Evolutionary conservation across 2,329 filamentous ascomycete species (phyloP).

Genomic region (Lasiodiplodia gonubiensis): DNA sequence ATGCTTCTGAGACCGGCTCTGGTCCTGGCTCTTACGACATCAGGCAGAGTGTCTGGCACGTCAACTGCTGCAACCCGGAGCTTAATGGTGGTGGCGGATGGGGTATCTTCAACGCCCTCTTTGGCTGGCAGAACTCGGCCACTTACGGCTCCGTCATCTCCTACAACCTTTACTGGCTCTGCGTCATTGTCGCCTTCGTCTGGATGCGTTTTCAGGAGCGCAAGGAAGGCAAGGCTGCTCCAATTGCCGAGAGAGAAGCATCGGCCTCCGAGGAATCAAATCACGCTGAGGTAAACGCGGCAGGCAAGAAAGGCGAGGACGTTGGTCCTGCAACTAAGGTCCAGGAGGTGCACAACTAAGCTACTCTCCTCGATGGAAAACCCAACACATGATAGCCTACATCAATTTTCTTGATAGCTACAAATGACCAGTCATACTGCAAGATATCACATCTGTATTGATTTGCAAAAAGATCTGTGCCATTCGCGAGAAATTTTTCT

Average conservation of each 20-base stretch:
- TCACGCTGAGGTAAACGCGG: neutral
- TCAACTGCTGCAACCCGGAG: slow-evolving; percentile 75
- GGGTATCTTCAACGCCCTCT: slow-evolving; percentile 84
- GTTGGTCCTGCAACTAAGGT: neutral
- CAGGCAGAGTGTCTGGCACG: slow-evolving; percentile 54
- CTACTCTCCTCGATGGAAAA: neutral
- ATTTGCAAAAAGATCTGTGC: no score
- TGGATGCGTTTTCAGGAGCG: slow-evolving; percentile 70
- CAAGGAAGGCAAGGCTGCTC: slow-evolving; percentile 47
- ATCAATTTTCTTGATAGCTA: no score
- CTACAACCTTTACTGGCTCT: slow-evolving; percentile 88
- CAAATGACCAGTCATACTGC: no score
- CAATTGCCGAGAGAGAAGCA: neutral
- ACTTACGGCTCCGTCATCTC: slow-evolving; percentile 86
- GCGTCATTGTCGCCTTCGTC: slow-evolving; percentile 68
- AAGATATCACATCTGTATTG: no score
- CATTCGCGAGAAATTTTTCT: no score
- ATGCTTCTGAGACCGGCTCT: slow-evolving; percentile 66
- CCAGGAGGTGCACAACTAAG: neutral
- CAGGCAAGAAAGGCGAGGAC: neutral
- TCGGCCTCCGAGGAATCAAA: neutral
- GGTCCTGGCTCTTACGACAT: slow-evolving; percentile 81
- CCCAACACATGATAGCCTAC: no score
- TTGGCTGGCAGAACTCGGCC: slow-evolving; percentile 88
- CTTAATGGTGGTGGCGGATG: slow-evolving; percentile 77